Evolutionary conservation across 257 asterid species (phyloP), one percentile per base, ranked within the genome.

Genomic region (Nicotiana noctiflora): DNA sequence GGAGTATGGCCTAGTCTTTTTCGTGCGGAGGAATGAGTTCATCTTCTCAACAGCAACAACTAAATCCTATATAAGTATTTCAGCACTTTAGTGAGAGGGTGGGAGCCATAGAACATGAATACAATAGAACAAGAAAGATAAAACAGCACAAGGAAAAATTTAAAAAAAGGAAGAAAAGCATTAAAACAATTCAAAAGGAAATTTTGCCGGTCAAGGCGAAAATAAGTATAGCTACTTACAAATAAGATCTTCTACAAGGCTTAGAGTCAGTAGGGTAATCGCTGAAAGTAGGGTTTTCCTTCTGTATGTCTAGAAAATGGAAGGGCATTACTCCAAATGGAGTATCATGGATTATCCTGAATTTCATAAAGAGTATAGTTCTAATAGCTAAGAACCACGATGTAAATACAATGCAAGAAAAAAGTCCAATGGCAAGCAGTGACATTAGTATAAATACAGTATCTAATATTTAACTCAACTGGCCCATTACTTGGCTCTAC

Each of bases 11-110:
- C 81, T 85, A 15, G 84, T 77, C 82, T 37, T 85, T 88, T 86
- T 93, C 46, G 85, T 86, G 75, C 77, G 76, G 31, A 92, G 84
- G 87, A 83, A 84, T 15, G 89, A 81, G 85, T 92, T 95, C 75
- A 95, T 82, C 86, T 93, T 93, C 75, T 88, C 95, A 78, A 92
- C 92, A 17, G 94, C 97, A 75, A 46, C 82, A 75, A 79, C 21
- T 80, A 93, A 93, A 68, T 93, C 97, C 98, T 94, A 91, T 68
- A 57, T n/a, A 64, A 81, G 76, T 46, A 72, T 44, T 44, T 72
- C 77, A 72, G 37, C 29, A 72, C 77, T 72, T 72, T 12, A 12
- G 59, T 19, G 77, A 40, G 3, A 19, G 19, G 31, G 77, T n/a
- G 31, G 75, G 67, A 78, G 14, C n/a, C 44, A 77, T 51, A 81